Evolutionary conservation across 805 yeast species (phyloP).

Genomic region (Candida quercuum): DNA sequence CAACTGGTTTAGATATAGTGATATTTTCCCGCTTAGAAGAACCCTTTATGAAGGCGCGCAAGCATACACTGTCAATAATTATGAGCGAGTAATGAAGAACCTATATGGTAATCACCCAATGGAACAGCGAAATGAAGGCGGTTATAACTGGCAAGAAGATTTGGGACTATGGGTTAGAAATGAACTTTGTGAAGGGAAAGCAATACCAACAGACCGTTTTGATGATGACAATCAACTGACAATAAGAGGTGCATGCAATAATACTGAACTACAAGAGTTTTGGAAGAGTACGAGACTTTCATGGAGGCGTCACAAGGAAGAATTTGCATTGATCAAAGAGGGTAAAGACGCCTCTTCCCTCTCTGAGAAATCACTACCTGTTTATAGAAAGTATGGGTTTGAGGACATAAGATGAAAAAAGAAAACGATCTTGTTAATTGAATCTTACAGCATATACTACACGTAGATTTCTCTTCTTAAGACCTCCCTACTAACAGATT

Average conservation of each 20-base stretch:
- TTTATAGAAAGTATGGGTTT: no score
- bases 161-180: slow-evolving; percentile 43
- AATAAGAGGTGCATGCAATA: slow-evolving; percentile 35
- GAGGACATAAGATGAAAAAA: no score
- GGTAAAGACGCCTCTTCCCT: slow-evolving; percentile 16
- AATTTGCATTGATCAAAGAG: slow-evolving; percentile 20
- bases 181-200: slow-evolving; percentile 27
- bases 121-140: slow-evolving; percentile 5
- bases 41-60: slow-evolving; percentile 41
- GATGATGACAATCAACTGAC: slow-evolving; percentile 26
- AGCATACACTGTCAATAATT: slow-evolving; percentile 37
- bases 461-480: no score
- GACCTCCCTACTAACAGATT: no score
- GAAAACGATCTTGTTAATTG: no score
- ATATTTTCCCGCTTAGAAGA: slow-evolving; percentile 38
- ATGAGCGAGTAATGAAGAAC: slow-evolving; percentile 26
- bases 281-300: slow-evolving; percentile 26
- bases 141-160: slow-evolving; percentile 37
- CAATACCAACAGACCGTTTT: slow-evolving; percentile 25
- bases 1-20: slow-evolving; percentile 25
- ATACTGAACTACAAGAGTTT: slow-evolving; percentile 31
- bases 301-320: slow-evolving; percentile 24
- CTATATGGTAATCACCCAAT: slow-evolving; percentile 27
- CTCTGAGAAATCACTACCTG: slow-evolving; percentile 29
- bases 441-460: no score